These are phyloP conservation scores for Pisolithus microcarpus DNA, from an alignment of 768 basidiomycete species.

Conservation along the genomic window DNA sequence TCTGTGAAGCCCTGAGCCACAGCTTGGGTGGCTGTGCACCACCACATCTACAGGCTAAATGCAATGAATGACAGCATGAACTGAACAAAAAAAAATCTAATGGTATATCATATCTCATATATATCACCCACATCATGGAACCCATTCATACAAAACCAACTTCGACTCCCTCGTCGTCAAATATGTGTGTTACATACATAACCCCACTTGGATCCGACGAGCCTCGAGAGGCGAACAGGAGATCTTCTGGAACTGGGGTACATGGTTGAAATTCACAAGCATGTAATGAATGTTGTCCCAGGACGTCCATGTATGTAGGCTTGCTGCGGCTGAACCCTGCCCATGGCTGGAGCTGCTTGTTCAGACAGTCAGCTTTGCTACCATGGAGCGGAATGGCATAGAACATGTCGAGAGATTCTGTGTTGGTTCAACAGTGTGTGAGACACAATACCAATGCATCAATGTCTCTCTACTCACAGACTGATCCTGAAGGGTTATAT, in stretches of 20 bases:
- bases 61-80: no score
- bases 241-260: conserved; percentile 10
- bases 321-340: conserved; percentile 9
- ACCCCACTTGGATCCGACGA: conserved; percentile 1
- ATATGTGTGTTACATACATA: neutral
- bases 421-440: neutral
- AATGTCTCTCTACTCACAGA: neutral
- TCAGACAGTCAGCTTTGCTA: conserved; percentile 9
- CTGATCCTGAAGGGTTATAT: neutral
- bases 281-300: conserved; percentile 11
- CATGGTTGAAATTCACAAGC: conserved; percentile 10
- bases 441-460: neutral
- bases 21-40: no score
- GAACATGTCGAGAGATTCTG: neutral
- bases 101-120: no score
- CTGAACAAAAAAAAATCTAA: no score
- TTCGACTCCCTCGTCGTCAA: no score
- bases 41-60: no score
- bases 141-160: no score
- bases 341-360: conserved; percentile 13
- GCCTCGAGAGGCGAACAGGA: conserved; percentile 8
- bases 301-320: conserved; percentile 7
- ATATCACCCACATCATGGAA: no score
- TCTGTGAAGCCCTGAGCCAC: no score
- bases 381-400: conserved; percentile 6